Evolutionary conservation across 352 stramenopile species (phyloP).

Genomic region (Globisporangium ultimum): DNA sequence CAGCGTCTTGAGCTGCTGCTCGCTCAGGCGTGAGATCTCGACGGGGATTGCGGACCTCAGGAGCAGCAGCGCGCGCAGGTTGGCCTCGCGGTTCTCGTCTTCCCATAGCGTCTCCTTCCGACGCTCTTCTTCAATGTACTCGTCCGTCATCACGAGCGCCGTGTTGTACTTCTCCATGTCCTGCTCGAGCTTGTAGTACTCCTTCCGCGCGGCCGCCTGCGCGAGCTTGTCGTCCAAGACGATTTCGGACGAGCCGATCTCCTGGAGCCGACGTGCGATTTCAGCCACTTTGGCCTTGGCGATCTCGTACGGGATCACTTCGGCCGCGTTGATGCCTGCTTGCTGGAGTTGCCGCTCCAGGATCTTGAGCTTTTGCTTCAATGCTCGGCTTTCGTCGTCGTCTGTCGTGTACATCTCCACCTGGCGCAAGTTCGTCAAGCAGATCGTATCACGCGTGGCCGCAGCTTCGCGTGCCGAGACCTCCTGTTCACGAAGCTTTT

Average conservation of each 20-base stretch:
- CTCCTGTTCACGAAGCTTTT: constrained; percentile 58
- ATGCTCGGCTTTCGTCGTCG: constrained; percentile 44
- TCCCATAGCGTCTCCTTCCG: constrained; percentile 74
- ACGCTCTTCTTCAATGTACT: constrained; percentile 84
- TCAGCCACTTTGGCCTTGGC: constrained; percentile 73
- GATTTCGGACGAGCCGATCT: constrained; percentile 78
- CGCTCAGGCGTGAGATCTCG: constrained; percentile 72
- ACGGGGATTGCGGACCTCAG: constrained; percentile 81
- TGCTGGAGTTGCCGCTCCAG: constrained; percentile 71
- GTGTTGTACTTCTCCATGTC: constrained; percentile 91
- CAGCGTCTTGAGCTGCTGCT: constrained; percentile 56
- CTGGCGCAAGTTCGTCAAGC: constrained; percentile 40
- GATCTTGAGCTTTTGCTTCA: constrained; percentile 69
- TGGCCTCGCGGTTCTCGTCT: constrained; percentile 39
- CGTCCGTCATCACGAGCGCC: constrained; percentile 86
- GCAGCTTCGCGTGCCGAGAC: constrained; percentile 43
- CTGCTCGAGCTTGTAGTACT: constrained; percentile 88
- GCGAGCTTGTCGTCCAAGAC: constrained; percentile 41
- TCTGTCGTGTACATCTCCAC: constrained; percentile 26
- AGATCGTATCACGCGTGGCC: constrained; percentile 56
- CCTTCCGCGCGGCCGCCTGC: constrained; percentile 52
- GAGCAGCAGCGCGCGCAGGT: constrained; percentile 47
- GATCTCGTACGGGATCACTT: constrained; percentile 87
- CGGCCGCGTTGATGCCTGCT: constrained; percentile 76
- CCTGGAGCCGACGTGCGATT: constrained; percentile 77